These are phyloP conservation scores for Kwoniella bestiolae DNA, from an alignment of 768 basidiomycete genomes.

Conservation along the genomic window DNA sequence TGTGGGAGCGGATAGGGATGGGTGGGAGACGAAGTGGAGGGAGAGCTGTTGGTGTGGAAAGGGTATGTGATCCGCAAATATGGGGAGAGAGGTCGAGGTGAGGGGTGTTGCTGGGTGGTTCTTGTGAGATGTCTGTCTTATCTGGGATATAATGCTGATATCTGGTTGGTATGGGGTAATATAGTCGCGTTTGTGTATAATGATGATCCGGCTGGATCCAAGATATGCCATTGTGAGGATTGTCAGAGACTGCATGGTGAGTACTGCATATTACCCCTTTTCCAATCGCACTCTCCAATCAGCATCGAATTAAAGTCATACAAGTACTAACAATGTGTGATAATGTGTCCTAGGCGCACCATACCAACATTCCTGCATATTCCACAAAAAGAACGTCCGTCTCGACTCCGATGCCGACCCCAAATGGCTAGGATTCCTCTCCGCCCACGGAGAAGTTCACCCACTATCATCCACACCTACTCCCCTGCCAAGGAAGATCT, in stretches of 20 bases:
- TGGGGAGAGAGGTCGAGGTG: neutral
- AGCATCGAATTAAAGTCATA: no score
- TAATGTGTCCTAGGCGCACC: constrained; percentile 32
- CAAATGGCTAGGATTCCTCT: constrained; percentile 48
- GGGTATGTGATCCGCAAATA: constrained; percentile 29
- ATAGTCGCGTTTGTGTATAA: constrained; percentile 42
- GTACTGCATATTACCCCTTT: constrained; percentile 11
- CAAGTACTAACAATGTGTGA: neutral
- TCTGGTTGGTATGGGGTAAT: neutral
- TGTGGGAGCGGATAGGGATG: constrained; percentile 33
- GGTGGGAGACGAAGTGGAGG: constrained; percentile 43
- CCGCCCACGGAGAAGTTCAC: constrained; percentile 51
- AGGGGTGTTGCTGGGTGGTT: neutral
- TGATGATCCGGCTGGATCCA: constrained; percentile 33
- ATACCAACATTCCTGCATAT: constrained; percentile 45
- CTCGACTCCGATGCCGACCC: constrained; percentile 30
- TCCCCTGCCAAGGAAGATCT: constrained; percentile 46
- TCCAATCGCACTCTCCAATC: no score
- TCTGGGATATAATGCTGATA: neutral
- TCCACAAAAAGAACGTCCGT: constrained; percentile 44
- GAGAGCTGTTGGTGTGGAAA: constrained; percentile 51
- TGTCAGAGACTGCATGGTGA: constrained; percentile 51
- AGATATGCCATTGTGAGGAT: constrained; percentile 51
- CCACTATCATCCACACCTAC: constrained; percentile 43
- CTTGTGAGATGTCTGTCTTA: neutral